phyloP scores from a whole-genome alignment of 2,329 filamentous ascomycete species.

The Blumeria graminis region DNA sequence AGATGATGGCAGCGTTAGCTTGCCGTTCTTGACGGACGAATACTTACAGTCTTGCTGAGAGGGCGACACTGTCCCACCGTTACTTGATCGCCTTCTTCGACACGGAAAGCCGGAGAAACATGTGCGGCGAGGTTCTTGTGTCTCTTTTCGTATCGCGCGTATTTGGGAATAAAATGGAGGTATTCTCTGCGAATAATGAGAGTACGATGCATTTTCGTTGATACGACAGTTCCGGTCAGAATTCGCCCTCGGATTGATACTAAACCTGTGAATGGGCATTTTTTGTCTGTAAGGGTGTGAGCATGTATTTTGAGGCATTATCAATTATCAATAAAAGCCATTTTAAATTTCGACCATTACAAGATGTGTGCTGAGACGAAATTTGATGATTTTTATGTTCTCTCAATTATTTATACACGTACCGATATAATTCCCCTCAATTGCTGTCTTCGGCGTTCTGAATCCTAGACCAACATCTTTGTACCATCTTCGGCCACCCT shows the following conservation, averaged over 20 bases:
- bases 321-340: not conserved
- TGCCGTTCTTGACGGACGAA: not conserved
- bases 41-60: constrained; percentile 94
- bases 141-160: constrained; percentile 99
- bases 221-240: constrained; percentile 95
- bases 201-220: constrained; percentile 99
- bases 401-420: constrained; percentile 23
- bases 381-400: not conserved
- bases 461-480: constrained; percentile 99
- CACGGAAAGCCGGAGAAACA: constrained; percentile 99
- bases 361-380: no score
- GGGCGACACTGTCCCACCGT: constrained; percentile 99
- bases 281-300: constrained; percentile 54
- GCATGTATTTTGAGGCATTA: not conserved
- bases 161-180: constrained; percentile 99
- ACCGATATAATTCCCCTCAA: constrained; percentile 99
- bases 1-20: not conserved
- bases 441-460: constrained; percentile 93
- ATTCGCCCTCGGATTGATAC: constrained; percentile 99
- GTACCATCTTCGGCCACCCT: constrained; percentile 86
- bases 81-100: constrained; percentile 97
- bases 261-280: constrained; percentile 98
- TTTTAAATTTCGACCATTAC: no score
- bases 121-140: constrained; percentile 99
- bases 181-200: constrained; percentile 99